Evolutionary conservation across 1,139 yeast genomes (phyloP).

Genomic region (Sugiyamaella neomexicana): DNA sequence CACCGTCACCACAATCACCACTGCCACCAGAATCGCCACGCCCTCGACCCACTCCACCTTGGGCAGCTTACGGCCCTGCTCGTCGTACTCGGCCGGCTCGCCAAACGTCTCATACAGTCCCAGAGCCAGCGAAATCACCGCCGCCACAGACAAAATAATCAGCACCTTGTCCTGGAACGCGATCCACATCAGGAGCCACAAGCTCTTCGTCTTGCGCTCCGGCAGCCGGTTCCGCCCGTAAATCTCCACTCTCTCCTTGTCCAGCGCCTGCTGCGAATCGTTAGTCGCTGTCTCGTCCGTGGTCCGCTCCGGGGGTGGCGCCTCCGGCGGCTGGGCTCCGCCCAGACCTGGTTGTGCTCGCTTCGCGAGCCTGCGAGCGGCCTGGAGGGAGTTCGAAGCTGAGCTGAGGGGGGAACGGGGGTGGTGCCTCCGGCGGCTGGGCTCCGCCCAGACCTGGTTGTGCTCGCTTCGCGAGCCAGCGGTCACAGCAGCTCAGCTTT

Average conservation of each 20-base stretch:
- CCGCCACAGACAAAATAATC: constrained; percentile 80
- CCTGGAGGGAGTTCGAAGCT: too few species aligned
- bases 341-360: constrained; percentile 1
- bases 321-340: constrained; percentile 3
- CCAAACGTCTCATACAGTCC: constrained; percentile 94
- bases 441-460: constrained; percentile 4
- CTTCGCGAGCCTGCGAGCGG: background rate
- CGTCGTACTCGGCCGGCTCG: constrained; percentile 73
- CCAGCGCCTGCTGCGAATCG: constrained; percentile 23
- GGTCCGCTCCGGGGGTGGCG: background rate
- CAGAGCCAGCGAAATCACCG: constrained; percentile 80
- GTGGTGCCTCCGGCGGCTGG: background rate
- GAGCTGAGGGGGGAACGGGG: too few species aligned
- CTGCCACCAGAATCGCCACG: constrained; percentile 92
- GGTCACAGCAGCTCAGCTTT: background rate
- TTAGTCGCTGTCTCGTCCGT: background rate
- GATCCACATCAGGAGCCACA: constrained; percentile 68
- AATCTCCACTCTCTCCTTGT: constrained; percentile 42
- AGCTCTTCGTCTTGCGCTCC: constrained; percentile 62
- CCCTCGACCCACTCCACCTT: constrained; percentile 98
- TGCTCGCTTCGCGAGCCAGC: background rate
- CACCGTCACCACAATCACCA: constrained; percentile 83
- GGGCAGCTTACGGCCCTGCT: constrained; percentile 71
- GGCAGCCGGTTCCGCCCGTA: constrained; percentile 78
- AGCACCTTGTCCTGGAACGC: constrained; percentile 92